Evolutionary conservation across 73 alveolate genomes (phyloP).

Genomic region (Paramecium caudatum): DNA sequence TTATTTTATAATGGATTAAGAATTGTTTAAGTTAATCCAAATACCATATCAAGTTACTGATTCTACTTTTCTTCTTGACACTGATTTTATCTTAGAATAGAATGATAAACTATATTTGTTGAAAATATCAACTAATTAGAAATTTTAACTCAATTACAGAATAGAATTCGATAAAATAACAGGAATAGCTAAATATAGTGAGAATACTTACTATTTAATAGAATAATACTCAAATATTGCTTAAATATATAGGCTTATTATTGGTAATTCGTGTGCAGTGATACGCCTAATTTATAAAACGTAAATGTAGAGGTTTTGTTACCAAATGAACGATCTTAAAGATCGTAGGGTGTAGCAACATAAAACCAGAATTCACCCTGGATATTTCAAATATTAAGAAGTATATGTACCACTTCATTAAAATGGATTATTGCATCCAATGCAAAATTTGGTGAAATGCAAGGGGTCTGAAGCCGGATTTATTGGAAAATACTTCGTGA

Average conservation of each 20-base stretch:
- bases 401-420: not conserved
- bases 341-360: slow-evolving; percentile 13
- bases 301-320: slow-evolving; percentile 23
- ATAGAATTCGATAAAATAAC: slow-evolving; percentile 12
- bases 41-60: slow-evolving; percentile 4
- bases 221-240: not conserved
- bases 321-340: slow-evolving; percentile 1
- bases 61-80: not conserved
- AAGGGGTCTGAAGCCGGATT: not conserved
- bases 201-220: slow-evolving; percentile 6
- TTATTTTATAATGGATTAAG: slow-evolving; percentile 42
- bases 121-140: not conserved
- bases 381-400: slow-evolving; percentile 17
- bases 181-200: slow-evolving; percentile 25
- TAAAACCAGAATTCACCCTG: slow-evolving; percentile 11
- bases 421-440: not conserved
- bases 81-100: not conserved
- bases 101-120: not conserved
- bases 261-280: not conserved
- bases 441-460: slow-evolving; percentile 13
- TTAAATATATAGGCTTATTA: not conserved
- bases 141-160: not conserved
- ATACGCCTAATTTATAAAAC: not conserved
- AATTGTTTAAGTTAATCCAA: slow-evolving; percentile 24
- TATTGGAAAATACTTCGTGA: not conserved